Evolutionary conservation across 2,329 filamentous ascomycete genomes (phyloP).

Genomic region (Aspergillus melleus): DNA sequence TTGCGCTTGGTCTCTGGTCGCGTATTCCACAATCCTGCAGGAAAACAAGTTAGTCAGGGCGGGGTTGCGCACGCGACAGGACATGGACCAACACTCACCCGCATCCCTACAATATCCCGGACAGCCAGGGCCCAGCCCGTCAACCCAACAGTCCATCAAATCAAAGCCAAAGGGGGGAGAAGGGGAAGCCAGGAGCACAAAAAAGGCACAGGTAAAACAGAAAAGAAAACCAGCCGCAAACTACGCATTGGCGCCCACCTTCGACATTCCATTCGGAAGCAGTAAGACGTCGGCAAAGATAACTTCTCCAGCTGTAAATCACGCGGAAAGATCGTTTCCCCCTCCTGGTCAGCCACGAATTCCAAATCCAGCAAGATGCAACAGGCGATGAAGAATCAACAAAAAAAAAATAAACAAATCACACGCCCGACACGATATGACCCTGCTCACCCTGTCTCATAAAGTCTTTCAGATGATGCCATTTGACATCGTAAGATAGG

Average conservation of each 20-base stretch:
- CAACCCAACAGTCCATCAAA: conserved; percentile 96
- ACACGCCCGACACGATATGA: conserved; percentile 24
- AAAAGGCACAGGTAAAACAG: conserved; percentile 58
- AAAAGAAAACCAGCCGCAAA: conserved; percentile 75
- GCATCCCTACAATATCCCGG: conserved; percentile 95
- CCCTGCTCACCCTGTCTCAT: conserved; percentile 90
- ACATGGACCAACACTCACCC: conserved; percentile 66
- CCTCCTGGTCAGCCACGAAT: conserved; percentile 32
- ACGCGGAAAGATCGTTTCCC: conserved; percentile 34
- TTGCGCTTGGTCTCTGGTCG: conserved; percentile 98
- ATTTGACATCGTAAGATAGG: conserved; percentile 98
- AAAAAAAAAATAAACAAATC: conserved; percentile 20
- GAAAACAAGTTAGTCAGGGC: conserved; percentile 18
- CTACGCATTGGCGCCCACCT: conserved; percentile 96
- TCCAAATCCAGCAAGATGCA: conserved; percentile 17
- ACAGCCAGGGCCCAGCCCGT: conserved; percentile 93
- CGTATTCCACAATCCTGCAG: conserved; percentile 98
- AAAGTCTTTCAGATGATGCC: conserved; percentile 99
- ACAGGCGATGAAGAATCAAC: not conserved
- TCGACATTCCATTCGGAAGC: conserved; percentile 99
- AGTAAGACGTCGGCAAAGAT: conserved; percentile 99
- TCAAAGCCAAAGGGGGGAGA: conserved; percentile 56
- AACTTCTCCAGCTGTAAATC: conserved; percentile 84
- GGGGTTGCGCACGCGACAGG: not conserved
- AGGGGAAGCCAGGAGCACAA: conserved; percentile 60